A percentile compares a stretch with the other conserved stretches of the same genome.
Conservation (phyloP, 2,329 filamentous ascomycete species). For the Verticillium alfalfae region DNA sequence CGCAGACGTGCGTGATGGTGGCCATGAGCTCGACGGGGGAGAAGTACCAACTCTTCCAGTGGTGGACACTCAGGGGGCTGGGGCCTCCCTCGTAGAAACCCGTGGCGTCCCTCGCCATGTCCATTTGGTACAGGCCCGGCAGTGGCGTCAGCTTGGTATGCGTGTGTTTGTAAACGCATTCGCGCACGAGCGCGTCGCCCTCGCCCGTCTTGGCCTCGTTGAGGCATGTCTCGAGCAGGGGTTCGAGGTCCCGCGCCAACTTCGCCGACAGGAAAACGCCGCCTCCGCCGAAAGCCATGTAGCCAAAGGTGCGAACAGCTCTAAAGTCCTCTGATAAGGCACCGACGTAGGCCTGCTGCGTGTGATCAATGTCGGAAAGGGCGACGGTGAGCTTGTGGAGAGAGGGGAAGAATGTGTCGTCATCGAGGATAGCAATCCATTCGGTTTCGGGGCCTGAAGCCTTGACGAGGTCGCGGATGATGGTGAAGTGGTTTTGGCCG, state of each 20-base stretch:
- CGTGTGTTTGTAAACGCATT: constrained; percentile 52
- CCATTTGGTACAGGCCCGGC: constrained; percentile 51
- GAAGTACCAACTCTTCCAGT: constrained; percentile 59
- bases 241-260: constrained; percentile 40
- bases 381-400: constrained; percentile 43
- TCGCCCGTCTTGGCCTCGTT: constrained; percentile 28
- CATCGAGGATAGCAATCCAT: constrained; percentile 55
- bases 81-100: constrained; percentile 56
- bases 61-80: constrained; percentile 51
- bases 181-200: constrained; percentile 51
- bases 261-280: constrained; percentile 53
- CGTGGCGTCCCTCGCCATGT: constrained; percentile 46
- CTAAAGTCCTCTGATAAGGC: constrained; percentile 51
- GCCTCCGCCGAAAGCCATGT: constrained; percentile 57
- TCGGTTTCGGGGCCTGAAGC: constrained; percentile 35
- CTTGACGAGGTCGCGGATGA: constrained; percentile 43
- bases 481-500: constrained; percentile 52
- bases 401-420: constrained; percentile 59
- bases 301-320: constrained; percentile 45
- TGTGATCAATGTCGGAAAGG: constrained; percentile 42
- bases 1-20: constrained; percentile 44
- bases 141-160: constrained; percentile 48
- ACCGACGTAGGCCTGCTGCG: constrained; percentile 46
- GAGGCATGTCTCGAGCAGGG: constrained; percentile 43
- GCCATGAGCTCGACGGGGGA: constrained; percentile 44